Evolutionary conservation across 192 early-diverging fungal genomes (phyloP).

Genomic region (Lobosporangium transversale): DNA sequence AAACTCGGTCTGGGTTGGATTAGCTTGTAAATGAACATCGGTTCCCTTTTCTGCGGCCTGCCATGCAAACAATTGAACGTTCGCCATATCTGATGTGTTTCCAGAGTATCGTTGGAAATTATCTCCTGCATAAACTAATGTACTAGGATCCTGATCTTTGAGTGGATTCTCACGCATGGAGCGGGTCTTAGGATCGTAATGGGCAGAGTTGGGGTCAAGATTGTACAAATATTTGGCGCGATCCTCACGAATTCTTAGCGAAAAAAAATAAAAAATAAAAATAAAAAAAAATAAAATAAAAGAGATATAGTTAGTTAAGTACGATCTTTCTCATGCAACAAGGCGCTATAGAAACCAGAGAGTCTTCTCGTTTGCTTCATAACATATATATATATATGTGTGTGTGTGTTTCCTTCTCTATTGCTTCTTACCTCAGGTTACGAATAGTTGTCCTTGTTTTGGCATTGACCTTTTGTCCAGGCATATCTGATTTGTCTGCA

Average conservation of each 20-base stretch:
- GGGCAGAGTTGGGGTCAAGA: constrained; percentile 92
- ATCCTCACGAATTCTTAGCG: constrained; percentile 99
- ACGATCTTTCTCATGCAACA: too few species aligned
- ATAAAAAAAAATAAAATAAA: constrained; percentile 1
- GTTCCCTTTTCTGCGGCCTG: constrained; percentile 87
- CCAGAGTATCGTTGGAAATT: constrained; percentile 94
- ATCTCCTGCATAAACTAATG: constrained; percentile 81
- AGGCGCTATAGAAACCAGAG: too few species aligned
- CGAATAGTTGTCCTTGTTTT: constrained; percentile 95
- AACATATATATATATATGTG: too few species aligned
- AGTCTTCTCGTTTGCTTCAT: too few species aligned
- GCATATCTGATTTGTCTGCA: constrained; percentile 85
- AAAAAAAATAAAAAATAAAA: too few species aligned
- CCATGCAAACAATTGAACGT: constrained; percentile 94
- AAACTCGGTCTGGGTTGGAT: constrained; percentile 95
- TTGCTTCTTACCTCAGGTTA: constrained; percentile 93
- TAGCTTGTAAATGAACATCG: constrained; percentile 89
- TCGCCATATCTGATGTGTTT: constrained; percentile 81
- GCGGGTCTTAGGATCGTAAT: constrained; percentile 99
- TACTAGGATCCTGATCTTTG: constrained; percentile 68
- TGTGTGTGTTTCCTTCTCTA: too few species aligned
- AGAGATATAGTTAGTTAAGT: background rate
- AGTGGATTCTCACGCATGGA: constrained; percentile 99
- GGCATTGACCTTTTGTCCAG: constrained; percentile 85
- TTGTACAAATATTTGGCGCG: constrained; percentile 99